Evolutionary conservation across 345 rosid species (phyloP), one percentile per base, ranked within the genome.

Genomic region (Aquilaria yunnanensis): DNA sequence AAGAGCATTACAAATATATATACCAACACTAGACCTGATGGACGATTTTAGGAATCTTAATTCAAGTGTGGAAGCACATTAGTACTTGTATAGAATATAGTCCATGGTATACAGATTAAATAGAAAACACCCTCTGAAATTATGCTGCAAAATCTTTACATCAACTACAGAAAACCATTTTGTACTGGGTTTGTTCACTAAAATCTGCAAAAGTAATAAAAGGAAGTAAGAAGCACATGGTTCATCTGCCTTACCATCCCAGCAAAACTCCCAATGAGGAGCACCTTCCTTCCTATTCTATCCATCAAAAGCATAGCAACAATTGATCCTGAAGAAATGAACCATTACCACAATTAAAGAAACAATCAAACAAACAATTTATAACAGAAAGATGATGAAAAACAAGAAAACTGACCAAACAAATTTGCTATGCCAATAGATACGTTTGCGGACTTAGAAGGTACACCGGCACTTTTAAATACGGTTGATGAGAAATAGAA

Each of bases 401-500:
- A 37, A 7, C 43, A 37, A 37, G 49, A 58, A 52, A 64, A 69
- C 53, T 14, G 23, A 93, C 98, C 98, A 65, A 83, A 72, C 67
- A 93, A 77, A 79, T 89, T 93, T 80, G 83, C 80, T 52, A 93
- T 60, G 69, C 97, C 97, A 56, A 93, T 77, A 67, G 93, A 87
- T 43, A 80, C 78, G 73, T 87, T 93, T 56, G 90, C 98, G 58
- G 80, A 69, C 66, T 81, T 92, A 66, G 98, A 84, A 77, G 98
- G 97, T 62, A 93, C 81, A 51, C 96, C 97, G 53, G 92, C 92
- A 54, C 72, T 93, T 82, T 81, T 86, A 82, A 93, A 89, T 69
- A 93, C 96, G 50, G 93, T 78, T 56, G 98, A 89, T 66, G 97
- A 93, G 81, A 89, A 89, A 80, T 87, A 93, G 84, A 93, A 93